Evolutionary conservation across 768 basidiomycete species (phyloP).

Genomic region (Tylopilus rubrobrunneus): DNA sequence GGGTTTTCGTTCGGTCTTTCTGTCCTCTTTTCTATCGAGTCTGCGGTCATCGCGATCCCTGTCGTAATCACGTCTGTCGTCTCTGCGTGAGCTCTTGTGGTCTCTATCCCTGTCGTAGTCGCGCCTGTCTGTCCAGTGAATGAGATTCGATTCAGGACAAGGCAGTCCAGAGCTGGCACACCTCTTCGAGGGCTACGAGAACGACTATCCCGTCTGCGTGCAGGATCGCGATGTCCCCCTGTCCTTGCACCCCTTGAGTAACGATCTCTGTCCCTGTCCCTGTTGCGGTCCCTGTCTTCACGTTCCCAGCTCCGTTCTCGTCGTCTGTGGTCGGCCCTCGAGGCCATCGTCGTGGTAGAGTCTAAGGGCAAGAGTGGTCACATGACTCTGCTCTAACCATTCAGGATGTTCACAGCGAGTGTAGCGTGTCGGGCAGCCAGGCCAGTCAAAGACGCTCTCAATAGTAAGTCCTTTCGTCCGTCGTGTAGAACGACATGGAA

Average conservation of each 20-base stretch:
- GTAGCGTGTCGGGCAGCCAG: constrained; percentile 20
- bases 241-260: constrained; percentile 36
- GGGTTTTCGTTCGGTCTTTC: constrained; percentile 30
- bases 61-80: constrained; percentile 30
- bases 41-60: constrained; percentile 31
- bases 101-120: constrained; percentile 37
- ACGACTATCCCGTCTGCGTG: constrained; percentile 39
- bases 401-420: constrained; percentile 18
- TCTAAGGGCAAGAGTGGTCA: constrained; percentile 26
- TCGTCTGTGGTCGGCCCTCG: constrained; percentile 49
- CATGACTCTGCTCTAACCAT: constrained; percentile 10
- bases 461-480: constrained; percentile 11
- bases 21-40: constrained; percentile 30
- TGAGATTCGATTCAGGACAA: background rate
- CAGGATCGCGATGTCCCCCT: constrained; percentile 32
- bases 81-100: constrained; percentile 32
- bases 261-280: constrained; percentile 33
- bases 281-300: constrained; percentile 28
- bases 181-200: constrained; percentile 36
- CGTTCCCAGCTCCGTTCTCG: constrained; percentile 66
- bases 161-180: constrained; percentile 6
- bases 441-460: constrained; percentile 3
- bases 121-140: constrained; percentile 30
- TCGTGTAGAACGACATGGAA: constrained; percentile 4
- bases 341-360: constrained; percentile 49